Evolutionary conservation across 441 rosid species (phyloP).

Genomic region (Corymbia calophylla): DNA sequence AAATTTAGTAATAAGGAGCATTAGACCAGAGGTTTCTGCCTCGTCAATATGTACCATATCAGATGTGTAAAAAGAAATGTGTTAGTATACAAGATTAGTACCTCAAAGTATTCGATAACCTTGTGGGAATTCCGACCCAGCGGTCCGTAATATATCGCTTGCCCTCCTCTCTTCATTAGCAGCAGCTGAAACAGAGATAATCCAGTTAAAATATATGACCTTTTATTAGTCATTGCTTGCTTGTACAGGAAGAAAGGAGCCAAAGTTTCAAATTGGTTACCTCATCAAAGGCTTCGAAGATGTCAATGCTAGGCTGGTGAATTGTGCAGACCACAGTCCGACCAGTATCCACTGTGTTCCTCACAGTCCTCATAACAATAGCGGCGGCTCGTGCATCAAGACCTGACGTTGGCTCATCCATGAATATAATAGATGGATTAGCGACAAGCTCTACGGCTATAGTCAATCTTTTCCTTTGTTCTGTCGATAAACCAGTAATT

Average conservation of each 20-base stretch:
- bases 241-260: background rate
- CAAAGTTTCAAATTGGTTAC: background rate
- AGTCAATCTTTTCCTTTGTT: constrained; percentile 66
- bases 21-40: background rate
- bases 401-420: constrained; percentile 84
- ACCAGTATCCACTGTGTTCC: constrained; percentile 74
- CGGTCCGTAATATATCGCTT: constrained; percentile 59
- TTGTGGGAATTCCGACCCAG: constrained; percentile 56
- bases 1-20: background rate
- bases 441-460: constrained; percentile 76
- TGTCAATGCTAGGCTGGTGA: constrained; percentile 74
- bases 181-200: constrained; percentile 18
- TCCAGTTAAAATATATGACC: background rate
- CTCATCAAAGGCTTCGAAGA: constrained; percentile 57
- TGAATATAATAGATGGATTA: constrained; percentile 71
- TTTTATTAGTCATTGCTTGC: background rate
- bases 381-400: constrained; percentile 84
- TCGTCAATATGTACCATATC: background rate
- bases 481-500: constrained; percentile 63
- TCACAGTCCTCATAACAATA: constrained; percentile 75
- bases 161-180: constrained; percentile 77
- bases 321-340: constrained; percentile 77
- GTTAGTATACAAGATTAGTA: background rate
- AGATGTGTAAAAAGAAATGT: background rate
- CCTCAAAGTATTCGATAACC: constrained; percentile 68